These are phyloP conservation scores for Trichoderma koningiopsis DNA, from an alignment of 2,329 filamentous ascomycete species.

Conservation along the genomic window DNA sequence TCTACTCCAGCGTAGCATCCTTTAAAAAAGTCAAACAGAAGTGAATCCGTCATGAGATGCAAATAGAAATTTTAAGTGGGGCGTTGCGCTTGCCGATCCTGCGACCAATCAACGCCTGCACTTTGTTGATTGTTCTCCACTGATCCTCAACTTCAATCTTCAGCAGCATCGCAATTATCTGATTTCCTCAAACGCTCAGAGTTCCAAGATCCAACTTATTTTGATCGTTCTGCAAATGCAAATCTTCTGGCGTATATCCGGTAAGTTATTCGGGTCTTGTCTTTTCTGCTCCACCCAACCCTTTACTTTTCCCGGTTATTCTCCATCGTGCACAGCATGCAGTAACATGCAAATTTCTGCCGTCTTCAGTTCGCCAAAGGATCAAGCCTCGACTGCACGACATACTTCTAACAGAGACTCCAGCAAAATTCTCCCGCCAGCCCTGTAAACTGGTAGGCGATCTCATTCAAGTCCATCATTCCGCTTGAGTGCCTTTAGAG, in stretches of 20 bases:
- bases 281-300: background rate
- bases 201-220: background rate
- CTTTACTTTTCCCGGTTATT: background rate
- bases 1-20: background rate
- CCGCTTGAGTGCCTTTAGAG: background rate
- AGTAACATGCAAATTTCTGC: background rate
- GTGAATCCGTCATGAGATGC: constrained; percentile 17
- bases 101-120: constrained; percentile 21
- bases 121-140: background rate
- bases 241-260: background rate
- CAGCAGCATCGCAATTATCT: background rate
- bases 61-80: constrained; percentile 21
- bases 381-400: background rate
- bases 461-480: background rate
- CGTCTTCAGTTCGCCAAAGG: background rate
- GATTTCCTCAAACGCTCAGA: background rate
- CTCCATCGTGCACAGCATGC: background rate
- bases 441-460: background rate
- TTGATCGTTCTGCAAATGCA: background rate
- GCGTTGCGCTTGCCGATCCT: constrained; percentile 1
- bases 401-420: background rate
- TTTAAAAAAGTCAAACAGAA: background rate
- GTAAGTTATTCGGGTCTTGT: background rate
- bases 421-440: background rate
- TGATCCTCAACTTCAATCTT: constrained; percentile 10